phyloP scores from a whole-genome alignment of 768 basidiomycete species.

The Ramaria sp. region DNA sequence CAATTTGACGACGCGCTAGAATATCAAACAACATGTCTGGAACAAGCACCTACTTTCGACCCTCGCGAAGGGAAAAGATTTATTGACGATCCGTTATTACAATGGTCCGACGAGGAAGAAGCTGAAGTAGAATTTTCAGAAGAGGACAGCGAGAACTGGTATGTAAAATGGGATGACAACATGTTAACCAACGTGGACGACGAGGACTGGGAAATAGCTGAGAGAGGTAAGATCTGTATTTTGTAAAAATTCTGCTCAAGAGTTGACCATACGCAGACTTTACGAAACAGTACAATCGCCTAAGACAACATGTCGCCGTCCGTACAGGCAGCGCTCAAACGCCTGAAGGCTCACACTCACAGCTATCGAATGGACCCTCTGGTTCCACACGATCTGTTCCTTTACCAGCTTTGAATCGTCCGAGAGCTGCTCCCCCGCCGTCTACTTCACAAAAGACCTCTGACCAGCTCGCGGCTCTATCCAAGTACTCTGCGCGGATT shows the following conservation, averaged over 20 bases:
- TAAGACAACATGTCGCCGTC: slow-evolving; percentile 83
- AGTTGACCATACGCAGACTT: slow-evolving; percentile 51
- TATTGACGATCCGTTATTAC: slow-evolving; percentile 22
- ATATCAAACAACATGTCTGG: slow-evolving; percentile 11
- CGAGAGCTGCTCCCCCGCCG: slow-evolving; percentile 25
- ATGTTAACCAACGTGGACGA: slow-evolving; percentile 48
- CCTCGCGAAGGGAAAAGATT: slow-evolving; percentile 21
- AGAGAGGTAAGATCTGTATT: slow-evolving; percentile 46
- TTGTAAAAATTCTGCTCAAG: not conserved
- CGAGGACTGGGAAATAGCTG: slow-evolving; percentile 82
- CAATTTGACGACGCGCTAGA: slow-evolving; percentile 56
- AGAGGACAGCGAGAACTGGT: slow-evolving; percentile 27
- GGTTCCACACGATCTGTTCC: slow-evolving; percentile 29
- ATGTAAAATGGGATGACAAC: slow-evolving; percentile 37
- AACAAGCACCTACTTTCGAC: slow-evolving; percentile 11
- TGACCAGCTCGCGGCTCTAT: slow-evolving; percentile 63
- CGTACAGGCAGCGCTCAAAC: slow-evolving; percentile 54
- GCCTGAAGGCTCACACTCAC: not conserved
- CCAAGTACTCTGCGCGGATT: slow-evolving; percentile 68
- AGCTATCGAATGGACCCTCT: slow-evolving; percentile 11
- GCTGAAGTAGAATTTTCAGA: slow-evolving; percentile 24
- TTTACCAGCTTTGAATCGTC: slow-evolving; percentile 65
- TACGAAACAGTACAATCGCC: slow-evolving; percentile 95
- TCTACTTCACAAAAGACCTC: slow-evolving; percentile 41
- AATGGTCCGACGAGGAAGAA: slow-evolving; percentile 24